Evolutionary conservation across 2,329 filamentous ascomycete genomes (phyloP), one percentile per base, ranked within the genome.

Genomic region (Aspergillus calidoustus): DNA sequence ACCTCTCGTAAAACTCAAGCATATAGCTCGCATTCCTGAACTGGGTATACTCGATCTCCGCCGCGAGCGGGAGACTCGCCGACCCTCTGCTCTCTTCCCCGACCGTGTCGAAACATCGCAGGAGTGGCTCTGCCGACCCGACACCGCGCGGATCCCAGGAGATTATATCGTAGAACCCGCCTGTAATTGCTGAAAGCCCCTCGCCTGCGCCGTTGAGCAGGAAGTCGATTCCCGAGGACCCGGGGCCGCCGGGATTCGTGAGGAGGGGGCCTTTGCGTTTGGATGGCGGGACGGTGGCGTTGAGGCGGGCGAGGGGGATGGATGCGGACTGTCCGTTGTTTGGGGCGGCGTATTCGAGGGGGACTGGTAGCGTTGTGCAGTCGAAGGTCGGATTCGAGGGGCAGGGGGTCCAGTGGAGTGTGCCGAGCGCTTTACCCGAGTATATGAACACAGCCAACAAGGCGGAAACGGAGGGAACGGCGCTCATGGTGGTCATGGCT

Each of bases 61-160:
- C 59, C 3, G 59, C 59, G 2, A 38, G 28, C 1, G 59, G 22
- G 25, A 57, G 13, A 1, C 17, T 17, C 6, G 7, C 38, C 5
- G 52, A 38, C 9, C 53, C 59, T 1, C 28, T 34, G 2, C 9
- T 7, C 15, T 61, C 59, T n/a, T 57, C 48, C 7, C 59, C 59
- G 8, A 41, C 17, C 3, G 47, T 53, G 2, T 47, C 8, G 28
- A 51, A 57, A n/a, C 59, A 61, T 15, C 52, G 53, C 7, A 61
- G 41, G 7, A 61, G 48, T 2, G 59, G 59, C 6, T 7, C 34
- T 25, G 59, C 53, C 3, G 46, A 46, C 8, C 59, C 54, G 1
- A 57, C 54, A 2, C 59, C 59, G 28, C 59, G 59, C n/a, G 59
- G 59, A 15, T 61, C 59, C 59, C 59, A 61, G 2, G 47, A 51